These are phyloP conservation scores for Torrubiella hemipterigena DNA, from an alignment of 2,329 filamentous ascomycete genomes.

Conservation along the genomic window DNA sequence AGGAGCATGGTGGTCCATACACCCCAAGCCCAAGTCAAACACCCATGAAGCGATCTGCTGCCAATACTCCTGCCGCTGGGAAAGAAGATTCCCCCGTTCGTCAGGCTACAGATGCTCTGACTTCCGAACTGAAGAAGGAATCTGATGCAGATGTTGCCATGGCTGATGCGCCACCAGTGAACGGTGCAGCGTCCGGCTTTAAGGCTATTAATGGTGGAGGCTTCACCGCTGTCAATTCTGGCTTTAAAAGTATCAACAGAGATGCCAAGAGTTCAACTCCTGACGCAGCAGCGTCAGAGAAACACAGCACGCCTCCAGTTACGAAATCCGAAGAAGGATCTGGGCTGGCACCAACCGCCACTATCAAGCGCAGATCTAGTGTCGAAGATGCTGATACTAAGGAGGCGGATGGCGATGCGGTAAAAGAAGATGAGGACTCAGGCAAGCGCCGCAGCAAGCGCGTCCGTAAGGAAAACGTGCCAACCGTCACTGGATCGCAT, in stretches of 20 bases:
- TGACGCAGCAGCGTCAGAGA: slow-evolving; percentile 47
- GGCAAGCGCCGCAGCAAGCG: slow-evolving; percentile 81
- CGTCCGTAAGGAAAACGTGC: slow-evolving; percentile 67
- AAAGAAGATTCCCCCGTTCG: slow-evolving; percentile 56
- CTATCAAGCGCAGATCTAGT: slow-evolving; percentile 69
- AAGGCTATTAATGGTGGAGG: too few relatives aligned
- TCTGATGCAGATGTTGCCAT: slow-evolving; percentile 35
- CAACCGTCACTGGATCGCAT: slow-evolving; percentile 88
- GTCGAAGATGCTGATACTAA: slow-evolving; percentile 37
- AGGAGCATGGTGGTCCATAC: slow-evolving; percentile 83
- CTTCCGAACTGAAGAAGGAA: slow-evolving; percentile 33
- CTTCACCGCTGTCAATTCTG: slow-evolving; percentile 29
- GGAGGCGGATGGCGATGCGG: slow-evolving; percentile 32
- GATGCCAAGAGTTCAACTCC: slow-evolving; percentile 47
- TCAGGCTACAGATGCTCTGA: slow-evolving; percentile 40
- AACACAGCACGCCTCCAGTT: slow-evolving; percentile 49
- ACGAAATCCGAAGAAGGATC: slow-evolving; percentile 45
- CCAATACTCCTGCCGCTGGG: slow-evolving; percentile 45
- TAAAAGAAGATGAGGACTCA: slow-evolving; percentile 52
- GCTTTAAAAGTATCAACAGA: slow-evolving; percentile 48
- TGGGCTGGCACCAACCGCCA: slow-evolving; percentile 37
- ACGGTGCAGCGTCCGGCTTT: slow-evolving; percentile 23
- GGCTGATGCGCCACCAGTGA: slow-evolving; percentile 29
- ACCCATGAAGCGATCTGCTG: slow-evolving; percentile 56
- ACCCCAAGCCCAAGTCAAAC: slow-evolving; percentile 61